These are phyloP conservation scores for Psilocybe sp. DNA, from an alignment of 768 basidiomycete species.

Conservation along the genomic window DNA sequence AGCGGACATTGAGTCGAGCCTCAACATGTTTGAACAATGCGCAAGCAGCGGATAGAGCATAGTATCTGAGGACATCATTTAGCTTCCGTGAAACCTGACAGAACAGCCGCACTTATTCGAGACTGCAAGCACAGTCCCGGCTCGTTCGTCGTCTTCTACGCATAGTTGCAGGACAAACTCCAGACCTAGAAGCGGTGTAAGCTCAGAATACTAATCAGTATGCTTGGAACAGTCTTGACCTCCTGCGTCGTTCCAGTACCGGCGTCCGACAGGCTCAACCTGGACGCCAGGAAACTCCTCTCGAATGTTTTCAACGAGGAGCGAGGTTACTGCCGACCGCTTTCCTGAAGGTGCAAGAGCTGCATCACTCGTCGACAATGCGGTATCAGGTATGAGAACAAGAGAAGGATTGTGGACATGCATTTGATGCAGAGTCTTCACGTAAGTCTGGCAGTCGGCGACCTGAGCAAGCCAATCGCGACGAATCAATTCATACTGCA, in stretches of 20 bases:
- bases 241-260: conserved; percentile 83
- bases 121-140: conserved; percentile 74
- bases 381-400: conserved; percentile 82
- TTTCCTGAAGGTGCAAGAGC: conserved; percentile 41
- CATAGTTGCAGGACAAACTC: conserved; percentile 78
- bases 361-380: conserved; percentile 56
- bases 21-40: conserved; percentile 89
- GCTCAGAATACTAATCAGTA: background rate
- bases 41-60: conserved; percentile 80
- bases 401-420: conserved; percentile 69
- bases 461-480: conserved; percentile 42
- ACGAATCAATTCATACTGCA: background rate
- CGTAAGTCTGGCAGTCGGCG: conserved; percentile 84
- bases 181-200: conserved; percentile 45
- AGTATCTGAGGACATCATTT: conserved; percentile 55
- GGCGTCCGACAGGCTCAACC: conserved; percentile 69
- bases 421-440: conserved; percentile 86
- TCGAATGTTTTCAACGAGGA: conserved; percentile 69
- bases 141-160: conserved; percentile 77
- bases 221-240: conserved; percentile 38
- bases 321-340: conserved; percentile 44
- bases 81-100: background rate
- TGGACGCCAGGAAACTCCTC: conserved; percentile 71
- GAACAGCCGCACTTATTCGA: conserved; percentile 65
- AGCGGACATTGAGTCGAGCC: conserved; percentile 63